phyloP scores from a whole-genome alignment of 1,139 yeast species.

The Magnusiomyces suaveolens region DNA sequence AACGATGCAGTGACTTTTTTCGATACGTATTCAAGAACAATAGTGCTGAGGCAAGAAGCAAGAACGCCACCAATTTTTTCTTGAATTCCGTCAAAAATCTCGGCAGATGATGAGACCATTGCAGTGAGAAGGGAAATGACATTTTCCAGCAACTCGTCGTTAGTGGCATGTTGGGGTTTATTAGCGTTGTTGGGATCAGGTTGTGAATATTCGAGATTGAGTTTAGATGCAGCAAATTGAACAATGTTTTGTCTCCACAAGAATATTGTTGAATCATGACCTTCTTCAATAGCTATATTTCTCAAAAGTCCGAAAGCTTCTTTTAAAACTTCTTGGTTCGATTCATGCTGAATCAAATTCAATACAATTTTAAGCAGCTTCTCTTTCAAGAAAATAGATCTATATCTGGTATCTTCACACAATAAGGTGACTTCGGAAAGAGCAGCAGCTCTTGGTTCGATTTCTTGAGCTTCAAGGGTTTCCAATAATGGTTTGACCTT shows the following conservation, averaged over 20 bases:
- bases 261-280: conserved; percentile 68
- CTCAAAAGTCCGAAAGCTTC: conserved; percentile 75
- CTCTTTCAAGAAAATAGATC: conserved; percentile 59
- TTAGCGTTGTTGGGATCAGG: conserved; percentile 21
- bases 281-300: conserved; percentile 75
- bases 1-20: conserved; percentile 8
- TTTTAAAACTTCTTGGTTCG: conserved; percentile 63
- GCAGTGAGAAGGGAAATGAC: conserved; percentile 59
- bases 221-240: conserved; percentile 40
- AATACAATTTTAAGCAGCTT: conserved; percentile 54
- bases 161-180: conserved; percentile 21
- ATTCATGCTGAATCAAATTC: conserved; percentile 57
- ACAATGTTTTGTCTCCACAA: conserved; percentile 75
- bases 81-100: conserved; percentile 43
- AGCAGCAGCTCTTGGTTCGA: conserved; percentile 73
- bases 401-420: conserved; percentile 56
- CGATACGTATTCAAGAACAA: conserved; percentile 10
- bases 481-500: conserved; percentile 61
- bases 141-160: conserved; percentile 66
- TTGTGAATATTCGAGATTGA: conserved; percentile 5
- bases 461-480: conserved; percentile 50
- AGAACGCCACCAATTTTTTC: conserved; percentile 33
- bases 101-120: conserved; percentile 56
- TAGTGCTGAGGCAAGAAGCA: conserved; percentile 17
- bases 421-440: conserved; percentile 62